These are phyloP conservation scores for Sclerotinia glacialis DNA, from an alignment of 2,329 filamentous ascomycete genomes.

Conservation along the genomic window DNA sequence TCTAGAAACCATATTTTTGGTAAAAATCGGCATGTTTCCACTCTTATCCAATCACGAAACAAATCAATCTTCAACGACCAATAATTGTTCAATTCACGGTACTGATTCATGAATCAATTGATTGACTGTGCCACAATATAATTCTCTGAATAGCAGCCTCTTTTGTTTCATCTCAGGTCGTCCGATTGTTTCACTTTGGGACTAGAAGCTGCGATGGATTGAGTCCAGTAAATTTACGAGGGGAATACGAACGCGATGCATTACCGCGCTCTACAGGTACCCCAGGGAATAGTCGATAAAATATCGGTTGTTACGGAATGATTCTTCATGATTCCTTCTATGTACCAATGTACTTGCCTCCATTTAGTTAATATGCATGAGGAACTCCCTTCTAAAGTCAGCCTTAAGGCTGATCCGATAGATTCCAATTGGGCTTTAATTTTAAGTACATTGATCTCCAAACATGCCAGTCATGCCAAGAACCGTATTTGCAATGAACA, in stretches of 20 bases:
- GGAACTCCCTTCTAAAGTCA: not conserved
- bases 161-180: not conserved
- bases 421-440: not conserved
- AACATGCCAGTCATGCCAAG: not conserved
- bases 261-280: not conserved
- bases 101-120: not conserved
- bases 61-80: not conserved
- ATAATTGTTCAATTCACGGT: not conserved
- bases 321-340: not conserved
- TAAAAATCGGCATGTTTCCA: not conserved
- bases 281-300: not conserved
- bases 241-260: not conserved
- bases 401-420: not conserved
- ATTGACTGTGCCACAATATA: not conserved
- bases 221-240: not conserved
- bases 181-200: not conserved
- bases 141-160: not conserved
- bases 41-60: not conserved
- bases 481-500: not conserved
- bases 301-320: not conserved
- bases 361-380: not conserved
- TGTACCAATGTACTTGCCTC: not conserved
- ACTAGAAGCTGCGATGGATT: not conserved
- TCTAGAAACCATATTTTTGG: not conserved
- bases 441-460: not conserved